Base-by-base conservation (phyloP, 768 basidiomycete genomes). In the Boletus coccyginus region DNA sequence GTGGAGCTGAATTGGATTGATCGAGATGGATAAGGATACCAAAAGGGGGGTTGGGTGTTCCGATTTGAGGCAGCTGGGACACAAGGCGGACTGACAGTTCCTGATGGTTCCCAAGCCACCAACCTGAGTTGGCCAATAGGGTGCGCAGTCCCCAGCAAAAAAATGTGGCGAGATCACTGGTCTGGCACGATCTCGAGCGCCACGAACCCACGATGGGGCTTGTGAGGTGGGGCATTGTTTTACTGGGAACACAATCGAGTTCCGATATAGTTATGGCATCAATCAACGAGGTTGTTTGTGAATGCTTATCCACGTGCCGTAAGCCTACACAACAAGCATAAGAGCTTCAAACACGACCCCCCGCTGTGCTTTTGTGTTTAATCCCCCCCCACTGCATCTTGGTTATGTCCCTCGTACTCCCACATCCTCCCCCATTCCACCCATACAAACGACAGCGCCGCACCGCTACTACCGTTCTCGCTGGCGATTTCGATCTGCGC, bases 391-490 rank as follows among this genome's bases (percentile, higher is more conserved):
- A 35, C 58, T 44, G 50, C 53, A 35, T 27, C 27, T 27, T 45
- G 48, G 27, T 27, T 31, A 65, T 71, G 64, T 62, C 66, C 55
- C 58, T 66, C 55, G 53, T 65, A n/a, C 32, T 51, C 8, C 57
- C 67, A 16, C 54, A 58, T 38, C 52, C 61, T 10, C 56, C 51
- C 33, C 27, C 50, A 3, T 31, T 63, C 46, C 67, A 58, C 43
- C 60, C 68, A 11, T 50, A 65, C 58, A 79, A 77, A 56, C 72
- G 73, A 31, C 70, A 65, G 4, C 77, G 80, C 21, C 86, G 90
- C 56, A 86, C 81, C 46, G 90, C 90, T 43, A 92, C 90, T 9
- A 69, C 84, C 10, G 86, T 92, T 41, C 81, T 91, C 72, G 84
- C 88, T 0, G 90, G 90, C 62, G 74, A 78, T 67, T 90, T 89